Conservation (phyloP, 1,139 yeast genomes). For the Magnusiomyces fungicola region DNA sequence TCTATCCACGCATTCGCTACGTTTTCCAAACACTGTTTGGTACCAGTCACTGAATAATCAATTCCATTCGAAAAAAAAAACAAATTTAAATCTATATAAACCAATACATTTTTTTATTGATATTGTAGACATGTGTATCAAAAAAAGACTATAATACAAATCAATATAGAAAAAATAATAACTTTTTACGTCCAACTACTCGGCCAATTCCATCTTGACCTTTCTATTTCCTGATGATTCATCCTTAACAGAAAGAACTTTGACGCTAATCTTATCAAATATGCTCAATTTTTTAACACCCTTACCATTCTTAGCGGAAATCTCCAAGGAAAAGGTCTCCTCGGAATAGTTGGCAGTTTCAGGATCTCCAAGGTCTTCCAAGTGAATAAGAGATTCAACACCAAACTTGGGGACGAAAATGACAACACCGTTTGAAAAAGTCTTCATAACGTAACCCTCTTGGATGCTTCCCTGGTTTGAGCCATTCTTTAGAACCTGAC, state of each 20-base stretch:
- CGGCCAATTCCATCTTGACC: slow-evolving; percentile 50
- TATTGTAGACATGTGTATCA: background rate
- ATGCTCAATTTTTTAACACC: slow-evolving; percentile 47
- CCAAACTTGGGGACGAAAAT: slow-evolving; percentile 96
- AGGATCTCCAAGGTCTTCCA: slow-evolving; percentile 65
- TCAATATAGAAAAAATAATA: no score
- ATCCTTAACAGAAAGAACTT: slow-evolving; percentile 73
- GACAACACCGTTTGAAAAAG: slow-evolving; percentile 90
- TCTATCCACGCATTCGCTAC: no score
- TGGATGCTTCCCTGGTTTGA: slow-evolving; percentile 52
- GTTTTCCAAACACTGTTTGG: no score
- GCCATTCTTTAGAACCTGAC: slow-evolving; percentile 74
- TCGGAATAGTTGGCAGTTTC: slow-evolving; percentile 67
- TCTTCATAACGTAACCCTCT: slow-evolving; percentile 88
- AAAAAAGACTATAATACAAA: background rate
- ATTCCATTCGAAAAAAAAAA: no score
- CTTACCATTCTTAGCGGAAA: slow-evolving; percentile 39
- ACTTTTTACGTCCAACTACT: no score
- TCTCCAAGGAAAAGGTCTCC: slow-evolving; percentile 61
- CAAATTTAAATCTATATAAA: background rate
- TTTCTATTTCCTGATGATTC: slow-evolving; percentile 89
- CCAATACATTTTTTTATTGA: background rate
- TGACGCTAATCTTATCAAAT: slow-evolving; percentile 79
- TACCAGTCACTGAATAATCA: no score
- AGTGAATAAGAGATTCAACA: slow-evolving; percentile 83